Base-by-base conservation (phyloP, 164 flowering plant genomes). In the Chimonanthus salicifolius region DNA sequence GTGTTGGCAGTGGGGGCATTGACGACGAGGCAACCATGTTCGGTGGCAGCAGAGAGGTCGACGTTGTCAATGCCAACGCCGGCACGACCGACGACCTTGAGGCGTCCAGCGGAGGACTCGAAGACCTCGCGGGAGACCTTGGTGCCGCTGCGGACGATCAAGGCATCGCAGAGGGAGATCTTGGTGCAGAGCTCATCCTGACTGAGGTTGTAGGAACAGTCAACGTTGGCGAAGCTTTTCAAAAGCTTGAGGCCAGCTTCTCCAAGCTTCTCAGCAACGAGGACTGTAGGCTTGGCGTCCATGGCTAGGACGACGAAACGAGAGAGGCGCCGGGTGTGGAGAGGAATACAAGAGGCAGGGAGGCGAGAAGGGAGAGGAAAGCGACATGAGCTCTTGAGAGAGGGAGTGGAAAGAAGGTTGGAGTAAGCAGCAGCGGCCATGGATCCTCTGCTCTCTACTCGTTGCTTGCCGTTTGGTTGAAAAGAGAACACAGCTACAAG, bases 11-110 rank as follows among this genome's bases (percentile, higher is more conserved):
- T 89, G 2, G 97, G 97, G 51, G 97, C 97, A 69, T 92, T 92
- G 43, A 92, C 97, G 21, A 92, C 94, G 20, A 92, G 77, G 63
- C 97, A 92, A 0, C 97, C 97, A 68, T 83, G 86, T 83, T 89
- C 94, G 6, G 94, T 90, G 6, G 97, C 97, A 0, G 94, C 94
- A 1, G 85, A 81, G 68, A 90, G 87, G 85, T 92, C 97, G 67
- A 92, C 94, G 65, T 92, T 92, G 66, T 92, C 97, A 48, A 92
- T 90, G n/a, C 97, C 97, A 1, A 92, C 97, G 47, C 94, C 97
- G 58, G 97, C 97, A 6, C 94, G 73, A 16, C 97, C 97, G 4
- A 92, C 97, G 5, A 92, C 97, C 87, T 86, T 92, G 6, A 92
- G 73, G 74, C 97, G 75, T 6, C 94, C 93, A 4, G 80, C 84